phyloP scores from a whole-genome alignment of 306 rosid species.

The cucumber (Cucumis sativus) region DNA sequence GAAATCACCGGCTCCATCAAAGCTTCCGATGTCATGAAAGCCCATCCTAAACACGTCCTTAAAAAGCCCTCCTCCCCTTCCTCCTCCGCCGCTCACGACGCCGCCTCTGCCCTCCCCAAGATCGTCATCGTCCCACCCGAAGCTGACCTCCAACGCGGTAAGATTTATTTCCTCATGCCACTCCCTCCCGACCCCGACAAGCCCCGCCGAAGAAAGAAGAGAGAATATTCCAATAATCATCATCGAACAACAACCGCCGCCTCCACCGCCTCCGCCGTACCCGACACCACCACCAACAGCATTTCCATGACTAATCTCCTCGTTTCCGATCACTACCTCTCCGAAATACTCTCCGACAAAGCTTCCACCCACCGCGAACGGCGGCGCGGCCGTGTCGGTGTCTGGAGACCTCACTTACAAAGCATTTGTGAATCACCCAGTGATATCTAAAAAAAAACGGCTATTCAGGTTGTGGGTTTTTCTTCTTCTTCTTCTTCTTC shows the following conservation, averaged over 20 bases:
- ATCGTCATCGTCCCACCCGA: conserved; percentile 81
- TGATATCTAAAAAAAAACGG: background rate
- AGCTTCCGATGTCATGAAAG: conserved; percentile 77
- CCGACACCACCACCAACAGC: background rate
- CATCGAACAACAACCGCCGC: conserved; percentile 1
- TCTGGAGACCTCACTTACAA: conserved; percentile 83
- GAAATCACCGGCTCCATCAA: conserved; percentile 58
- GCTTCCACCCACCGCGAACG: conserved; percentile 60
- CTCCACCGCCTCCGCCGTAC: background rate
- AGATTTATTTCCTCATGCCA: conserved; percentile 93
- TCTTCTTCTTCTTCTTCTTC: background rate
- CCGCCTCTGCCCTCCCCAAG: conserved; percentile 33
- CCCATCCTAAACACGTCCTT: conserved; percentile 76
- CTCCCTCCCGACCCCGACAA: conserved; percentile 19
- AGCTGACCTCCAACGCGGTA: conserved; percentile 80
- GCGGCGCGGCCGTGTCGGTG: conserved; percentile 81
- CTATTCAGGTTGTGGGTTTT: background rate
- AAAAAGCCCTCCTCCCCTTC: conserved; percentile 58
- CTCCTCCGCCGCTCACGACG: background rate
- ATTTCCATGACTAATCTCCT: conserved; percentile 1
- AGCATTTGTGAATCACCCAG: conserved; percentile 49
- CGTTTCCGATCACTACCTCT: conserved; percentile 48
- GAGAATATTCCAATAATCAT: background rate
- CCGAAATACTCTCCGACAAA: conserved; percentile 74
- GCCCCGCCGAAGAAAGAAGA: conserved; percentile 13